A percentile compares a stretch with the other conserved stretches of the same genome.
Evolutionary conservation across 2,329 filamentous ascomycete species (phyloP).

Genomic region (Diaporthe batatas): DNA sequence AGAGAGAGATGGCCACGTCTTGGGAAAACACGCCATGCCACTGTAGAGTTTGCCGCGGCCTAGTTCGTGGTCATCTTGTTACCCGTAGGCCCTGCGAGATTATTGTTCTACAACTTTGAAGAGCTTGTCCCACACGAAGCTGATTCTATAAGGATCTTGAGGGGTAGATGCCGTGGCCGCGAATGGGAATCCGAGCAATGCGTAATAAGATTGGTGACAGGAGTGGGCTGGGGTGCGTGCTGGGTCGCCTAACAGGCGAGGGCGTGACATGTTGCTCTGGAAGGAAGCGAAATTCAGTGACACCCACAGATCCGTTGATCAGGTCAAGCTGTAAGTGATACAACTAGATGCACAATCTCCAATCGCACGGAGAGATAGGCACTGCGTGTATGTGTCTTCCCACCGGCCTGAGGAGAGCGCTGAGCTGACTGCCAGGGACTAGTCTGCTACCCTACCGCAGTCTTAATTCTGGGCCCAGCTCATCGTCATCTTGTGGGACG

Average conservation of each 20-base stretch:
- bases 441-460: not conserved
- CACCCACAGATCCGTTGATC: not conserved
- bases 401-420: not conserved
- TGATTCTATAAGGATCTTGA: too few species aligned
- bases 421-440: not conserved
- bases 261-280: conserved; percentile 12
- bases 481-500: conserved; percentile 31
- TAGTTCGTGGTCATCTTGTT: too few species aligned
- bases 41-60: too few species aligned
- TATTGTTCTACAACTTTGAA: too few species aligned
- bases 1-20: too few species aligned
- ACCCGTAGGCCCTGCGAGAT: too few species aligned
- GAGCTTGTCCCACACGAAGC: too few species aligned
- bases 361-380: not conserved
- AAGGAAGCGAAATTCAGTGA: conserved; percentile 25
- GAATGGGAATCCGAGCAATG: not conserved
- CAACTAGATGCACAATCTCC: not conserved
- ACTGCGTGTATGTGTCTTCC: not conserved
- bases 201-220: conserved; percentile 25
- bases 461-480: conserved; percentile 21
- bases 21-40: too few species aligned
- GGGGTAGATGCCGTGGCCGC: too few species aligned
- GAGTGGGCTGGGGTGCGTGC: not conserved
- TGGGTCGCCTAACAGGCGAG: conserved; percentile 25
- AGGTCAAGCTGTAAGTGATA: not conserved